Evolutionary conservation across 306 rosid genomes (phyloP).

Genomic region (Medicago ruthenica): DNA sequence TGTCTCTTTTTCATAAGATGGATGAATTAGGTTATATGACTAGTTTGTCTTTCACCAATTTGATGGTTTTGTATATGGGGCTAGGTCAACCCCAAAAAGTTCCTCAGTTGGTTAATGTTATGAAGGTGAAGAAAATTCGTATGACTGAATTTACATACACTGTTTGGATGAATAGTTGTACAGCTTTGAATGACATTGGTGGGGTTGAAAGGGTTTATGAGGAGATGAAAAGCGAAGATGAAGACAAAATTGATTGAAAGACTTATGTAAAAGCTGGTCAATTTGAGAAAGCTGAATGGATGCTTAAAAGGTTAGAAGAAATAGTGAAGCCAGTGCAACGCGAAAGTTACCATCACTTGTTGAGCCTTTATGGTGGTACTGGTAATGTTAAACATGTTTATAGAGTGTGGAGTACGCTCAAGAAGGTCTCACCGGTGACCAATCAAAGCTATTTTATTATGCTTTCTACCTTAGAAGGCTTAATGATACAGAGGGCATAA

Average conservation of each 20-base stretch:
- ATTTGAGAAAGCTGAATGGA: conserved; percentile 65
- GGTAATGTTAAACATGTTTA: conserved; percentile 62
- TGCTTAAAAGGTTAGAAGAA: conserved; percentile 61
- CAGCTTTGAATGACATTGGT: conserved; percentile 53
- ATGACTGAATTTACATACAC: conserved; percentile 50
- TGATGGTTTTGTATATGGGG: conserved; percentile 74
- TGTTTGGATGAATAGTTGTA: conserved; percentile 80
- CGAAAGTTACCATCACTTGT: conserved; percentile 63
- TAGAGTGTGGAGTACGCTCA: conserved; percentile 71
- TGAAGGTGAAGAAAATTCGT: conserved; percentile 67
- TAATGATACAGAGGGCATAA: conserved; percentile 63
- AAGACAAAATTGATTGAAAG: conserved; percentile 55
- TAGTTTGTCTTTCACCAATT: conserved; percentile 57
- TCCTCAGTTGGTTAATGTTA: conserved; percentile 49
- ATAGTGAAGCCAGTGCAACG: conserved; percentile 53
- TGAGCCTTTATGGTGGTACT: conserved; percentile 73
- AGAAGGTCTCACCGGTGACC: conserved; percentile 50
- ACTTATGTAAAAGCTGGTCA: conserved; percentile 68
- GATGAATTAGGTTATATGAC: conserved; percentile 53
- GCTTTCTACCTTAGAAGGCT: conserved; percentile 75
- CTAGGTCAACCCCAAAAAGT: conserved; percentile 66
- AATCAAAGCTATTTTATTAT: conserved; percentile 68
- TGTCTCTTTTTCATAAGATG: conserved; percentile 61
- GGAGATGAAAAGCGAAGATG: conserved; percentile 60
- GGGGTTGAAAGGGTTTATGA: conserved; percentile 61